Evolutionary conservation across 345 rosid species (phyloP).

Genomic region (Hibiscus mutabilis): DNA sequence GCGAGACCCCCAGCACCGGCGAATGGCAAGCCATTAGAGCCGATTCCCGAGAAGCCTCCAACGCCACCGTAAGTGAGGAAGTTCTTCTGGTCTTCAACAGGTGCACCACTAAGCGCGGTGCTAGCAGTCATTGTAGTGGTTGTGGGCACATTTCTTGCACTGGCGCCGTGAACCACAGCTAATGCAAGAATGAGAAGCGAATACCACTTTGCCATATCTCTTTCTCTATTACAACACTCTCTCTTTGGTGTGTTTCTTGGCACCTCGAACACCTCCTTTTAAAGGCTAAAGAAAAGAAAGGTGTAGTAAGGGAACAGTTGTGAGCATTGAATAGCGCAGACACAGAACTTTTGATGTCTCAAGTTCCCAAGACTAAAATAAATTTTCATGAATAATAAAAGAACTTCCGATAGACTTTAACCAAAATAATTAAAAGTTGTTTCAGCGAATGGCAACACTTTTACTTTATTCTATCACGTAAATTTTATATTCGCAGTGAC

Average conservation of each 20-base stretch:
- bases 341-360: background rate
- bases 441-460: too few relatives aligned
- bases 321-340: slow-evolving; percentile 2
- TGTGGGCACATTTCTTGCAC: slow-evolving; percentile 35
- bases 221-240: background rate
- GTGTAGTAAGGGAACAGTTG: background rate
- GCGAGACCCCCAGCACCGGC: slow-evolving; percentile 48
- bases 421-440: too few relatives aligned
- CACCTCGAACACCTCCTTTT: slow-evolving; percentile 4
- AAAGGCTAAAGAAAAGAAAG: slow-evolving; percentile 9
- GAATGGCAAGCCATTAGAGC: slow-evolving; percentile 40
- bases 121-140: slow-evolving; percentile 11
- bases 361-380: background rate
- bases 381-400: too few relatives aligned
- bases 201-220: slow-evolving; percentile 30
- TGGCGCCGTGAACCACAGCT: slow-evolving; percentile 16
- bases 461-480: too few relatives aligned
- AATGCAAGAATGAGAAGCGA: slow-evolving; percentile 31
- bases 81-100: slow-evolving; percentile 55
- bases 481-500: too few relatives aligned
- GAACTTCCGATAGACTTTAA: too few relatives aligned
- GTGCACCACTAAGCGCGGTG: slow-evolving; percentile 15
- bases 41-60: slow-evolving; percentile 55
- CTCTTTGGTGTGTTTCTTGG: background rate
- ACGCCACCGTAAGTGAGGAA: slow-evolving; percentile 49